Evolutionary conservation across 129 eudicot genomes (phyloP), one percentile per base, ranked within the genome.

Genomic region (Helichrysum umbraculigerum): DNA sequence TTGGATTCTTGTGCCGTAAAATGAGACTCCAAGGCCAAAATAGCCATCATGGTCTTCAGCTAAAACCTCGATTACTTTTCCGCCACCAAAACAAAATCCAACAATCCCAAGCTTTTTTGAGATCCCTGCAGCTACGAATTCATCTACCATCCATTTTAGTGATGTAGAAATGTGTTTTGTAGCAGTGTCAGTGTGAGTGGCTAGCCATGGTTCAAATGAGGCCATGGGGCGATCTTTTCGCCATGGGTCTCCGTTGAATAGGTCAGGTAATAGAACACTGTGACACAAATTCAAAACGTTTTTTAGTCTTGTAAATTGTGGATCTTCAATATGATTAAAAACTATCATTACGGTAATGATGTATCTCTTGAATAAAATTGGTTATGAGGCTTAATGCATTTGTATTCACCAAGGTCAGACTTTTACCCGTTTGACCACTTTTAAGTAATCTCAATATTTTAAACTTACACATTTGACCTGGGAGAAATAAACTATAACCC

Each of bases 191-290:
- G 63, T 78, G n/a, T 88, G 92, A 42, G 80, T 75, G 34, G 84
- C 83, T 61, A 82, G 81, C 96, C 98, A 93, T 69, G 85, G 62
- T 62, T 90, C 92, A 32, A 85, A 82, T 61, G 67, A 28, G 61
- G 73, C 70, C 39, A 70, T 61, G 3, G 98, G 81, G 73, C 83
- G 52, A 63, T 87, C 90, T 68, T 87, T 90, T 59, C 12, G 81
- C 98, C 98, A 93, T 69, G 98, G 89, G 74, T 93, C 92, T 10
- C 96, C 96, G 14, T 84, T 87, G 63, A 93, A 93, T 44, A 90
- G 73, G 73, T 93, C 98, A 3, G 98, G 98, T 64, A 93, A 84
- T 8, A 93, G 86, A 76, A 93, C 98, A 37, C 98, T 93, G 85
- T 72, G 58, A 39, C 59, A 76, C 34, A 73, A 52, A 37, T 39